Evolutionary conservation across 73 alveolate genomes (phyloP).

Genomic region (Paramecium biaurelia): DNA sequence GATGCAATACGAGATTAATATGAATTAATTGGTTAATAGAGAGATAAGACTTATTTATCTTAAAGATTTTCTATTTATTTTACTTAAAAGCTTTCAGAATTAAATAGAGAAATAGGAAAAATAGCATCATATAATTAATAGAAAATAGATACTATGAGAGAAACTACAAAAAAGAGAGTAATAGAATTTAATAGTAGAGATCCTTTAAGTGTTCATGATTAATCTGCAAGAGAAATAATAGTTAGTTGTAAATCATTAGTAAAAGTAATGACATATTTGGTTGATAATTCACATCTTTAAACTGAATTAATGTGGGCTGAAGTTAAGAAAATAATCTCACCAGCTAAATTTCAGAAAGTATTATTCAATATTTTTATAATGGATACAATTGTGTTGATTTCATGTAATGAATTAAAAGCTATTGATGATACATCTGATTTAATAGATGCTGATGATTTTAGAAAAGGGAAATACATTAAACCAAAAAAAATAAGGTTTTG

Average conservation of each 20-base stretch:
- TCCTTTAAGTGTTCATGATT: background rate
- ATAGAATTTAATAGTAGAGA: background rate
- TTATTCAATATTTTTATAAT: background rate
- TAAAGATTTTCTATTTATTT: background rate
- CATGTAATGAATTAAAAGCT: background rate
- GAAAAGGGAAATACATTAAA: background rate
- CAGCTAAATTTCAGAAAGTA: background rate
- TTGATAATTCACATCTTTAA: background rate
- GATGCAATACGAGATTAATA: conserved; percentile 10
- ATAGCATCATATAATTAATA: background rate
- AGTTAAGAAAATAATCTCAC: background rate
- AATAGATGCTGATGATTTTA: background rate
- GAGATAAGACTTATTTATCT: conserved; percentile 6
- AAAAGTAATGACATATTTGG: background rate
- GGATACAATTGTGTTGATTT: background rate
- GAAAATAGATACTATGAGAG: conserved; percentile 17
- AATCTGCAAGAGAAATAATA: background rate
- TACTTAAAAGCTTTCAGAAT: background rate
- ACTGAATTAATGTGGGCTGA: background rate
- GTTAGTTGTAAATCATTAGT: conserved; percentile 2
- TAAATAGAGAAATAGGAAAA: background rate
- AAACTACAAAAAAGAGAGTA: conserved; percentile 32
- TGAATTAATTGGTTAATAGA: background rate
- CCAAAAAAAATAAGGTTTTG: background rate
- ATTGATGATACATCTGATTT: conserved; percentile 6